Evolutionary conservation across 345 rosid genomes (phyloP).

Genomic region (Dimocarpus longan): DNA sequence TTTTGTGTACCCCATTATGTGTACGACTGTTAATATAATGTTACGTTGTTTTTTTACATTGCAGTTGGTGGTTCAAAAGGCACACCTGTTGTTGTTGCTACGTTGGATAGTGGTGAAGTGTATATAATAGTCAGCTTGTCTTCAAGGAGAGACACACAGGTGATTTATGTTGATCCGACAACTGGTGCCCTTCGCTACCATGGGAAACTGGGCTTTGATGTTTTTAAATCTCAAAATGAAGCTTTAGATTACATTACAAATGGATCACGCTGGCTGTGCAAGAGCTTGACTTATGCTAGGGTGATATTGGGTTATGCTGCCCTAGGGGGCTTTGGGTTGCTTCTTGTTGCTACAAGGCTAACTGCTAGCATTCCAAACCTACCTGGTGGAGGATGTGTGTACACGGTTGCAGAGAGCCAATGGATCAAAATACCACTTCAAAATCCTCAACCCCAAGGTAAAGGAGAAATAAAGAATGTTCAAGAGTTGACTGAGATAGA

Average conservation of each 20-base stretch:
- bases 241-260: conserved; percentile 70
- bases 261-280: conserved; percentile 59
- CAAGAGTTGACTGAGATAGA: conserved; percentile 90
- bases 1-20: not conserved
- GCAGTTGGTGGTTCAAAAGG: conserved; percentile 62
- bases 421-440: conserved; percentile 85
- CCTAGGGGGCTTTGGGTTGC: conserved; percentile 78
- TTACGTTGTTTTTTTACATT: conserved; percentile 18
- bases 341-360: conserved; percentile 83
- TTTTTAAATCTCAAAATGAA: conserved; percentile 76
- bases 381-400: conserved; percentile 95
- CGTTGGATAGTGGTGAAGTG: conserved; percentile 76
- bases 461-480: conserved; percentile 82
- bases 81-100: conserved; percentile 75
- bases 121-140: conserved; percentile 68
- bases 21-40: not conserved
- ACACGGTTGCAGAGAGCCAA: conserved; percentile 80
- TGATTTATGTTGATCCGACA: conserved; percentile 85
- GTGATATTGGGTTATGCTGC: conserved; percentile 89
- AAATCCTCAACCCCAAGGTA: conserved; percentile 82
- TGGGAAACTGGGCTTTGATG: conserved; percentile 70
- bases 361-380: conserved; percentile 66
- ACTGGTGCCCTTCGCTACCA: conserved; percentile 69
- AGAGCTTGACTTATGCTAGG: conserved; percentile 54
- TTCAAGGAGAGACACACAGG: conserved; percentile 69